A percentile compares a stretch with the other conserved stretches of the same genome.
phyloP scores from a whole-genome alignment of 805 yeast species.

The Zygotorulaspora danielsina region DNA sequence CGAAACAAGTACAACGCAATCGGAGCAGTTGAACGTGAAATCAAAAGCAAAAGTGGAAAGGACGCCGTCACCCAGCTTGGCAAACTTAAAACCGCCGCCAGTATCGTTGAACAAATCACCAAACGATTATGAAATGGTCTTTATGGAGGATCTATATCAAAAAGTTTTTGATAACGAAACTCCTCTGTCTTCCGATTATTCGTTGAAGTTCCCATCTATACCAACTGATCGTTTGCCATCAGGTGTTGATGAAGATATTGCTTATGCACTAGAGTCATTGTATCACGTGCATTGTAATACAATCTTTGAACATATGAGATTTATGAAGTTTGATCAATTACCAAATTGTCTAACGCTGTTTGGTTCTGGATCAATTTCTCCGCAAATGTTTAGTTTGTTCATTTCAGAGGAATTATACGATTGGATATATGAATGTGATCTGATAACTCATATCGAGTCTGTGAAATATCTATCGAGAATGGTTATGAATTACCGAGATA shows the following conservation, averaged over 20 bases:
- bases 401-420: constrained; percentile 44
- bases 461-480: constrained; percentile 59
- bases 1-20: background rate
- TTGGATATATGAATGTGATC: constrained; percentile 71
- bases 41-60: background rate
- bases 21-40: background rate
- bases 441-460: constrained; percentile 51
- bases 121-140: constrained; percentile 12
- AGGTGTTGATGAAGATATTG: constrained; percentile 51
- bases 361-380: constrained; percentile 49
- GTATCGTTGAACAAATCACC: constrained; percentile 3
- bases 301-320: constrained; percentile 61
- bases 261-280: constrained; percentile 56
- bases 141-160: constrained; percentile 19
- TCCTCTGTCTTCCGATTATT: constrained; percentile 25
- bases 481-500: constrained; percentile 46
- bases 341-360: constrained; percentile 51
- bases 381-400: constrained; percentile 58
- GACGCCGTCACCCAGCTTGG: constrained; percentile 5
- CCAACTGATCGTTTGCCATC: constrained; percentile 38
- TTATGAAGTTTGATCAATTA: constrained; percentile 60
- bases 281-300: constrained; percentile 62
- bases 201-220: constrained; percentile 40
- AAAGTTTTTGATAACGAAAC: constrained; percentile 26
- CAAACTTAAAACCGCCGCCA: constrained; percentile 8